Base-by-base conservation (phyloP, 1,139 yeast genomes). In the Saccharomyces hybrid region DNA sequence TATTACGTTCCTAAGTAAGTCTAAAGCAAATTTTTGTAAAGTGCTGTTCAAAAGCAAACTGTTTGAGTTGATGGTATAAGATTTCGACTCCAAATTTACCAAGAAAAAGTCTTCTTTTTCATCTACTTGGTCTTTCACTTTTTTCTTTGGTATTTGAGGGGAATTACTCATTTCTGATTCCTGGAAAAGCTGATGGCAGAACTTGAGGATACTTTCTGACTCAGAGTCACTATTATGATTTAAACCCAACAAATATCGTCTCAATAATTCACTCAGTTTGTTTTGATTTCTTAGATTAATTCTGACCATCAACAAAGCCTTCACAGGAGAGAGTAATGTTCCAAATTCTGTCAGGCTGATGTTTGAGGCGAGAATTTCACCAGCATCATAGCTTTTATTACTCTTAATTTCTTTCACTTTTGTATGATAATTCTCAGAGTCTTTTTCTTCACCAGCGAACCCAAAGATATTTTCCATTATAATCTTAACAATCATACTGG, bases 381-480 rank as follows among this genome's bases (percentile, higher is more conserved):
- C 95, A 5, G 95, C 84, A 62, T 93, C 98, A 67, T 76, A 87
- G 75, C 96, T 86, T 71, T 88, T 90, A 65, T 88, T 88, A 62
- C 83, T 85, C 65, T 88, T 90, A 46, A 93, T 95, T 74, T 93
- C 99, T 64, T 87, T 88, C 84, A 90, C 88, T 58, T 84, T 84
- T 51, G 89, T 84, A 52, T 81, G 82, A 65, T 93, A 93, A 28
- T 91, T 96, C 59, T 90, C 97, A 14, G 95, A 91, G 61, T 93
- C 99, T 68, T 95, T 93, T 66, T 93, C 99, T 65, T 85, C 85
- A 42, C 97, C 96, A 7, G 96, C 89, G 5, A 86, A 81, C 16
- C 99, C 99, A 71, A 93, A 91, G 2, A 83, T 80, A 65, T 93
- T 97, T 66, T 90, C 96, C 96, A 93, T 91, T 38, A 91, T 78